A percentile compares a stretch with the other conserved stretches of the same genome.
These are phyloP conservation scores for Dactylellina drechsleri DNA, from an alignment of 2,329 filamentous ascomycete species.

Conservation along the genomic window DNA sequence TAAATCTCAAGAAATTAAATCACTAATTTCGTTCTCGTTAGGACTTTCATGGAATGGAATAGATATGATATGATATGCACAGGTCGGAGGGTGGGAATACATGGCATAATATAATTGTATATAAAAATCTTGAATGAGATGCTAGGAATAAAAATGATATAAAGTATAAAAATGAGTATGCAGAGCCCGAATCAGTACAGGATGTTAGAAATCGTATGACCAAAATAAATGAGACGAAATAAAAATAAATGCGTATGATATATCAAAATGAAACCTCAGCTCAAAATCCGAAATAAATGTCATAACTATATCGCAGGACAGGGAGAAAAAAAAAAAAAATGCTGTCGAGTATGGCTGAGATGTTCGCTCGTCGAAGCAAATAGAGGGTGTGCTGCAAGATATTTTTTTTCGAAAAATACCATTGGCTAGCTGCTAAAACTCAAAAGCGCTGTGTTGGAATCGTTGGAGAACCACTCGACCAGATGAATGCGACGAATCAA, in stretches of 20 bases:
- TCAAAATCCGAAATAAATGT: background rate
- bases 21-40: constrained; percentile 13
- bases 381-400: constrained; percentile 16
- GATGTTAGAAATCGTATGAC: constrained; percentile 3
- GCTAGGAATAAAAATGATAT: constrained; percentile 11
- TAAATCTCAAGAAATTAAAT: background rate
- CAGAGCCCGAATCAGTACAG: constrained; percentile 37
- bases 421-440: constrained; percentile 32
- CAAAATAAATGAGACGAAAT: constrained; percentile 9
- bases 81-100: constrained; percentile 7
- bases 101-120: background rate
- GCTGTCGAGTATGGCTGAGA: constrained; percentile 12
- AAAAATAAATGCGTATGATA: background rate
- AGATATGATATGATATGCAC: constrained; percentile 17
- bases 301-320: constrained; percentile 1
- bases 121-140: constrained; percentile 7
- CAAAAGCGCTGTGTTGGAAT: constrained; percentile 22
- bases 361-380: background rate
- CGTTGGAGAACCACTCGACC: constrained; percentile 20
- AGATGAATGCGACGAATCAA: constrained; percentile 29
- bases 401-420: constrained; percentile 13
- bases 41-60: background rate
- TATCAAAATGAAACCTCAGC: background rate
- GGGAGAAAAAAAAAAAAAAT: background rate
- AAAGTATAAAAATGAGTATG: constrained; percentile 1